Evolutionary conservation across 1,139 yeast species (phyloP), one percentile per base, ranked within the genome.

Genomic region (Yamadazyma diddensiae): DNA sequence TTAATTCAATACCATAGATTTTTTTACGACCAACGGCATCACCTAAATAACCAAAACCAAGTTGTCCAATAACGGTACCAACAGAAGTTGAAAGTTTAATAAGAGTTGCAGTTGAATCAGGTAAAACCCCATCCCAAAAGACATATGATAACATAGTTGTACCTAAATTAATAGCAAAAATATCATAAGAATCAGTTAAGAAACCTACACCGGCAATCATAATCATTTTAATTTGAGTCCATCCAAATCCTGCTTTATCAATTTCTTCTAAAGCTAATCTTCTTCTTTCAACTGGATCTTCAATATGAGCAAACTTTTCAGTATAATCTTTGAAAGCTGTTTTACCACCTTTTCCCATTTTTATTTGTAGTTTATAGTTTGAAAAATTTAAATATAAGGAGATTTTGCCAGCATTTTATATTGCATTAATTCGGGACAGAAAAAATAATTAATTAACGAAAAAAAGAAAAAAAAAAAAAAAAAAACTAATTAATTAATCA

Each of bases 181-280:
- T 84, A 69, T 87, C 95, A 62, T 86, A 87, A 36, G 95, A 81
- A 65, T 87, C 96, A 16, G 95, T 86, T 65, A 87, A 62, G 76
- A 87, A 87, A 57, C 96, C 96, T 44, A 86, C 94, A 70, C 96
- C 96, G 21, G 95, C 95, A 58, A 87, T 88, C 62, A 78, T 53
- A 53, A 87, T 84, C 70, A 92, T 87, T 61, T 88, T 80, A 36
- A 86, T 61, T 55, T 86, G 95, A 55, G 87, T 82, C 94, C 94
- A 83, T 36, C 94, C 88, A 50, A 87, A 87, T 1, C 76, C 67
- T 33, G 90, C 87, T 49, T 82, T 79, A 59, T 87, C 96, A 48
- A 87, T 85, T 56, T 84, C 86, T 59, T 84, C 94, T 52, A 86
- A 70, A 24, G 96, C 95, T 51, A 86, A 69, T 66, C 94, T 77